Base-by-base conservation (phyloP, 148 eudicot genomes). In the Camellia granthamiana region DNA sequence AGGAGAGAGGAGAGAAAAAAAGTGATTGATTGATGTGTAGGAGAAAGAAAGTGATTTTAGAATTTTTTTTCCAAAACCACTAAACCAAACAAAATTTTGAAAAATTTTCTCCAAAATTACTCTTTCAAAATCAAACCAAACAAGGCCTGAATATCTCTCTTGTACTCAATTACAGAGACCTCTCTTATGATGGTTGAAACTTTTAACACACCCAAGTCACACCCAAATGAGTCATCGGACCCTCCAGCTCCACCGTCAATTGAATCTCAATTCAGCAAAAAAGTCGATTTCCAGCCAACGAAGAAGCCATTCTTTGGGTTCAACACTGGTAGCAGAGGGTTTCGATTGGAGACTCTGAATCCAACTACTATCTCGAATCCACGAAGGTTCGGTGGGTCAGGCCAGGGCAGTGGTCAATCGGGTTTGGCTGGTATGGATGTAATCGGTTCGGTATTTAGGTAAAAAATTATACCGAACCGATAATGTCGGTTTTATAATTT, bases 271-370 rank as follows among this genome's bases (percentile, higher is more conserved):
- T 75, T 65, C 64, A 66, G 69, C 30, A 77, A 90, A 41, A 80
- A 73, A 12, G 80, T 93, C 64, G 91, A 89, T 1, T 93, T 93
- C 67, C 91, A 87, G 55, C 10, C 78, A 10, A 90, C 90, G 12
- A 83, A 83, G 60, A 88, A 85, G 73, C 83, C 85, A 0, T 76
- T 51, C 13, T 83, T 76, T 68, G 88, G 85, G 6, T 85, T 83
- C 49, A 77, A 73, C 4, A 80, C 60, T n/a, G 78, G 68, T 13
- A 66, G 64, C 10, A 72, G 79, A 2, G 80, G 86, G 84, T 91
- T 90, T 77, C 85, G 83, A 81, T 84, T 89, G 41, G 94, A 88
- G 83, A 86, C 90, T 4, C 83, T 90, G 74, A 91, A 90, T 77
- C 97, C 93, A 23, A 23, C 23, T 6, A 51, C 79, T 13, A 77